A percentile compares a stretch with the other conserved stretches of the same genome.
phyloP scores from a whole-genome alignment of 2,329 filamentous ascomycete species.

The Colletotrichum aenigma region DNA sequence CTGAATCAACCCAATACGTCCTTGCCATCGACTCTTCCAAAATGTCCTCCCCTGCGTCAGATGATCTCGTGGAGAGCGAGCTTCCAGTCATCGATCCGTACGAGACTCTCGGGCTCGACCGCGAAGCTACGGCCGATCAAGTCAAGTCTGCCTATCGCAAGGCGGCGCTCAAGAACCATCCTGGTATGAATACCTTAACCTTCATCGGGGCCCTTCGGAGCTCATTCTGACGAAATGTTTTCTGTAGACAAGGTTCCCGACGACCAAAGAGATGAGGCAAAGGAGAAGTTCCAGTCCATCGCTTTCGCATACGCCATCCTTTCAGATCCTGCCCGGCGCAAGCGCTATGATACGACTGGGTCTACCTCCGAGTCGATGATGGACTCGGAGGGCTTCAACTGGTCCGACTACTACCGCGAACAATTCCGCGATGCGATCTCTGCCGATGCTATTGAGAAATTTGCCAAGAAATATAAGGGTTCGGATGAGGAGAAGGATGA shows the following conservation, averaged over 20 bases:
- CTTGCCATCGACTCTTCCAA: neutral
- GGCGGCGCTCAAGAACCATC: conserved; percentile 84
- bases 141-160: conserved; percentile 94
- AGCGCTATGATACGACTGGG: conserved; percentile 88
- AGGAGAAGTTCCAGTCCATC: conserved; percentile 84
- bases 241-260: conserved; percentile 74
- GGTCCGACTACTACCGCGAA: conserved; percentile 86
- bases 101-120: conserved; percentile 73
- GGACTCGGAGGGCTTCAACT: conserved; percentile 83
- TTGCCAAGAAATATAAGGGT: conserved; percentile 80
- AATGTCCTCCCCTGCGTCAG: conserved; percentile 34
- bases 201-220: neutral
- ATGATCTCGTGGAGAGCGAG: conserved; percentile 59
- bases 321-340: conserved; percentile 79
- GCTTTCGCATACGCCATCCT: conserved; percentile 95
- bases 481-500: conserved; percentile 85
- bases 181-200: conserved; percentile 57
- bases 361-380: conserved; percentile 84
- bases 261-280: conserved; percentile 72
- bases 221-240: neutral
- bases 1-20: neutral
- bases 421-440: conserved; percentile 82
- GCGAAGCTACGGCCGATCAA: conserved; percentile 74
- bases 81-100: conserved; percentile 78
- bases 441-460: conserved; percentile 73